Evolutionary conservation across 345 rosid species (phyloP), one percentile per base, ranked within the genome.

Genomic region (Isatis tinctoria): DNA sequence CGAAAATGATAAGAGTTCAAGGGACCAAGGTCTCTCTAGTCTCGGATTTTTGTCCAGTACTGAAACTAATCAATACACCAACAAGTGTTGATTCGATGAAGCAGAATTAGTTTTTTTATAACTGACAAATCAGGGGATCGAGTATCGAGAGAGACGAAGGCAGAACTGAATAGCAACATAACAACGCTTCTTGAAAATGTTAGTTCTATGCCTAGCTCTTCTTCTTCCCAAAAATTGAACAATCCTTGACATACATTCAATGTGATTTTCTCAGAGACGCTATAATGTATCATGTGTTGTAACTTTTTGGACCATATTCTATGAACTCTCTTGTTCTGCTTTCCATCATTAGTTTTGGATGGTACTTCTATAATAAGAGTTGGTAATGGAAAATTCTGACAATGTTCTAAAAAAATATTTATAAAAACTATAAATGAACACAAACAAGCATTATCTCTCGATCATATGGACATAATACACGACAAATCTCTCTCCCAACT

Each of bases 101-200:
- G 82, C 82, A 87, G 74, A 90, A 93, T 79, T 85, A 90, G 43
- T n/a, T 88, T 85, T 85, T 85, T 85, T 87, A 91, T 93, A 96
- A 90, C 91, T 11, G 77, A 87, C 85, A 81, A 88, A 60, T 83
- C 93, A 0, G 98, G 98, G 43, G 85, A 91, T 75, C 78, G 80
- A 75, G 85, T 90, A 58, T 88, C 97, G 24, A 86, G 86, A 0
- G 97, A 89, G 82, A 89, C 83, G 61, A 91, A 73, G 82, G 87
- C 81, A 18, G 87, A 87, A 68, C 60, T 93, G 52, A 96, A 87
- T 82, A 70, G 69, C 27, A 97, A 87, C 77, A 93, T 93, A 44
- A 83, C 89, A 26, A 83, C 84, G 49, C 90, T 93, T 39, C 78
- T 93, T 52, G 81, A 75, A 57, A 93, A 89, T 76, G 86, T 93